Evolutionary conservation across 768 basidiomycete genomes (phyloP).

Genomic region (Mrakia frigida): DNA sequence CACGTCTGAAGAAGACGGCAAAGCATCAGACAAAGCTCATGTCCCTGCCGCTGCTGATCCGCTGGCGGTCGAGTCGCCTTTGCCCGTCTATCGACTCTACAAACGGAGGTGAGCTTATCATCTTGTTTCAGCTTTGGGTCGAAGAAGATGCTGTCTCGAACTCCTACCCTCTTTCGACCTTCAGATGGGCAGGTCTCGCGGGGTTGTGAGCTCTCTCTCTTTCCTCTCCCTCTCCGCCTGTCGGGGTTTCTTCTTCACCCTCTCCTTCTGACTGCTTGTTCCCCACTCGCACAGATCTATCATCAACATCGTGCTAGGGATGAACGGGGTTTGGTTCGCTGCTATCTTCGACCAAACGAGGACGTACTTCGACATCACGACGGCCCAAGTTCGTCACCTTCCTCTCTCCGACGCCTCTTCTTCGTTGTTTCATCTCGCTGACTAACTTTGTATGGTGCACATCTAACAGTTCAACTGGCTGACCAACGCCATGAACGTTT

Average conservation of each 20-base stretch:
- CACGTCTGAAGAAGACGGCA: neutral
- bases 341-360: conserved; percentile 4
- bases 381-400: neutral
- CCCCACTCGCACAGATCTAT: neutral
- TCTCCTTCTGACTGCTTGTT: neutral
- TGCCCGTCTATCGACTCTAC: neutral
- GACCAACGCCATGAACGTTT: neutral
- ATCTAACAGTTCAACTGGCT: neutral
- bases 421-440: no score
- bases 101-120: neutral
- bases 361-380: neutral
- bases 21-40: neutral
- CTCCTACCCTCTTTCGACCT: neutral
- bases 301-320: conserved; percentile 5
- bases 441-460: no score
- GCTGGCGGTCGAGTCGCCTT: neutral
- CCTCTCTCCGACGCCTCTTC: no score
- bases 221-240: neutral
- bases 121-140: neutral
- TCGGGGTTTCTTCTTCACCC: neutral
- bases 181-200: neutral
- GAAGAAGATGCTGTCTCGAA: neutral
- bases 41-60: neutral
- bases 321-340: conserved; percentile 12
- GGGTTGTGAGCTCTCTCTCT: neutral